Percentiles rank a stretch among this genome's conserved stretches.
Evolutionary conservation across 306 rosid genomes (phyloP).

Genomic region (Cucurbita moschata): DNA sequence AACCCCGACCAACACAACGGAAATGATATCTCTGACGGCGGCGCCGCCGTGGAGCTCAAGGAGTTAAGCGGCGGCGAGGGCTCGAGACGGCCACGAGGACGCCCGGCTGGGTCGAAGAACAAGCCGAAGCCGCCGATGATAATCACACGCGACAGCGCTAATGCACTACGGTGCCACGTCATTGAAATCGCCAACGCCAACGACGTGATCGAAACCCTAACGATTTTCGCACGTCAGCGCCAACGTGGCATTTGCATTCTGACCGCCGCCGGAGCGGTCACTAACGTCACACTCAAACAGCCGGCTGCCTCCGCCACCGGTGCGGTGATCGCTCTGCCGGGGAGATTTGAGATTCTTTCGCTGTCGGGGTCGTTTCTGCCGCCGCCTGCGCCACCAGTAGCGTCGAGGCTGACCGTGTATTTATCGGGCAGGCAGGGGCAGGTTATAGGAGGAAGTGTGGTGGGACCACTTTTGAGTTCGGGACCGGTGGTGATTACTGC

Average conservation of each 20-base stretch:
- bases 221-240: slow-evolving; percentile 53
- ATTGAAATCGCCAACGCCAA: slow-evolving; percentile 68
- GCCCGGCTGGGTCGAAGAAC: slow-evolving; percentile 83
- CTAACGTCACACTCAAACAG: slow-evolving; percentile 73
- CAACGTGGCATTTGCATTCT: slow-evolving; percentile 80
- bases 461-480: slow-evolving; percentile 58
- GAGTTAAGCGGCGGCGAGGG: slow-evolving; percentile 33
- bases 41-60: slow-evolving; percentile 11
- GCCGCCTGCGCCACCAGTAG: slow-evolving; percentile 74
- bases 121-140: slow-evolving; percentile 89
- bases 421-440: slow-evolving; percentile 88
- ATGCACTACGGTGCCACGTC: slow-evolving; percentile 77
- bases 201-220: slow-evolving; percentile 70
- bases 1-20: slow-evolving; percentile 37
- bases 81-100: slow-evolving; percentile 57
- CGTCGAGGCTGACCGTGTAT: slow-evolving; percentile 65
- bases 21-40: slow-evolving; percentile 6
- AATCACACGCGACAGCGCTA: slow-evolving; percentile 81
- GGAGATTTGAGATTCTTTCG: slow-evolving; percentile 77
- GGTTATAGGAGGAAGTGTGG: slow-evolving; percentile 79
- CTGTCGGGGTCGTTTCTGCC: slow-evolving; percentile 80
- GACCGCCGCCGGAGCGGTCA: slow-evolving; percentile 77
- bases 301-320: slow-evolving; percentile 75
- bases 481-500: slow-evolving; percentile 89
- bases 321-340: slow-evolving; percentile 71